Evolutionary conservation across 75 land plant genomes (phyloP).

Genomic region (Chamaecyparis obtusa): DNA sequence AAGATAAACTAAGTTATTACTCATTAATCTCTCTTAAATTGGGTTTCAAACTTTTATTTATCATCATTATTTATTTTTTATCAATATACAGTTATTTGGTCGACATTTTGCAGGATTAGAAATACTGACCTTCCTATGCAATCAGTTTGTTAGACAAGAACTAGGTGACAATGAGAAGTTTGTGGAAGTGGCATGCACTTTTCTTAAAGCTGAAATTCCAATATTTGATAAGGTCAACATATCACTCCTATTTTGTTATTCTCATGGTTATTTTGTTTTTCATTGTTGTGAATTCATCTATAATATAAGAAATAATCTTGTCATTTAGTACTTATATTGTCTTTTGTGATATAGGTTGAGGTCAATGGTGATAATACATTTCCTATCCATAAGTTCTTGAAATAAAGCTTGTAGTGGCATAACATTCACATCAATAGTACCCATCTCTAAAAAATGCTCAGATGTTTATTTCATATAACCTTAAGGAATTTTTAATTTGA

Average conservation of each 20-base stretch:
- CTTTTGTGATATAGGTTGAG: constrained; percentile 29
- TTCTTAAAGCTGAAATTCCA: constrained; percentile 69
- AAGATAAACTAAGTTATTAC: too few relatives aligned
- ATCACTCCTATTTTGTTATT: background rate
- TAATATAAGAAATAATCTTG: background rate
- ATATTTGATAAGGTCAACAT: constrained; percentile 64
- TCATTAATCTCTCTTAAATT: background rate
- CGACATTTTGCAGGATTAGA: background rate
- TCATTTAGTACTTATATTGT: background rate
- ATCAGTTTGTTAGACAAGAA: constrained; percentile 71
- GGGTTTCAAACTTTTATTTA: background rate
- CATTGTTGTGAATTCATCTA: background rate
- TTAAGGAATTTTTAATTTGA: too few relatives aligned
- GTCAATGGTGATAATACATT: constrained; percentile 57
- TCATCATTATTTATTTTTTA: background rate
- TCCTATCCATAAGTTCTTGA: constrained; percentile 59
- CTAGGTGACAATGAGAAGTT: constrained; percentile 71
- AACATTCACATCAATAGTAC: too few relatives aligned
- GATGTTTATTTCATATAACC: too few relatives aligned
- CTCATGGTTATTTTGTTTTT: background rate
- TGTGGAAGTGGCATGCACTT: constrained; percentile 50
- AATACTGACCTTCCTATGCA: constrained; percentile 55
- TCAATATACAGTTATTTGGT: background rate
- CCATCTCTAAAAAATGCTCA: too few relatives aligned
- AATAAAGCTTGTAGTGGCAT: too few relatives aligned